These are phyloP conservation scores for Taphrina sp. DNA, from an alignment of 1,139 yeast genomes.

Conservation along the genomic window DNA sequence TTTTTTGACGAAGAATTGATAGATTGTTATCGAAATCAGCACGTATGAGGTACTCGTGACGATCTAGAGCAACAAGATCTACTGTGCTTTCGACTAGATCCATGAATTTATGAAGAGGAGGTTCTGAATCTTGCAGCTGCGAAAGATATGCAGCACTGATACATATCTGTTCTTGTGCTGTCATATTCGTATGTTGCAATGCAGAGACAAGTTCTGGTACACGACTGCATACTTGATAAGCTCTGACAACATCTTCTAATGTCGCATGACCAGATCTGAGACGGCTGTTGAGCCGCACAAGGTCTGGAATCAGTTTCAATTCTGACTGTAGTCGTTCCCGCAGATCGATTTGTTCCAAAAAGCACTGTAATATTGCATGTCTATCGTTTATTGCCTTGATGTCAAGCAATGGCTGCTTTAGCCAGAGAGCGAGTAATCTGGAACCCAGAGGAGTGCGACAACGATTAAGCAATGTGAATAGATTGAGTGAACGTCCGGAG, in stretches of 20 bases:
- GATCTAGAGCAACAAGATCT: constrained; percentile 75
- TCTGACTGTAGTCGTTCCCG: constrained; percentile 67
- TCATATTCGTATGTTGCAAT: constrained; percentile 48
- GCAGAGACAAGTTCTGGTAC: constrained; percentile 60
- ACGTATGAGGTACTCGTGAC: constrained; percentile 76
- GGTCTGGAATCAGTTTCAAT: constrained; percentile 74
- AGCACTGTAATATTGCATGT: constrained; percentile 66
- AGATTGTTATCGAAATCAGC: constrained; percentile 86
- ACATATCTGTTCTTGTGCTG: constrained; percentile 53
- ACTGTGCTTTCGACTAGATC: constrained; percentile 91
- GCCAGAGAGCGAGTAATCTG: constrained; percentile 84
- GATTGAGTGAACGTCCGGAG: constrained; percentile 55
- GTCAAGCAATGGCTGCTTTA: constrained; percentile 86
- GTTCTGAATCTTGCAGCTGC: constrained; percentile 49
- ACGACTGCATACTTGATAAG: constrained; percentile 72
- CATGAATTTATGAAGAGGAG: constrained; percentile 63
- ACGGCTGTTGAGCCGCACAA: constrained; percentile 70
- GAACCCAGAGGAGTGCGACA: constrained; percentile 87
- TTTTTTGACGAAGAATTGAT: constrained; percentile 56
- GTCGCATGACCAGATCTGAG: constrained; percentile 53
- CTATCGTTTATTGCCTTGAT: constrained; percentile 59
- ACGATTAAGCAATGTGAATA: constrained; percentile 78
- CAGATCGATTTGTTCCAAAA: constrained; percentile 67
- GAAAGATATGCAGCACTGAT: not conserved
- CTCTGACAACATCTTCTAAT: constrained; percentile 85